Evolutionary conservation across 306 rosid genomes (phyloP), one percentile per base, ranked within the genome.

Genomic region (Alnus rubra): DNA sequence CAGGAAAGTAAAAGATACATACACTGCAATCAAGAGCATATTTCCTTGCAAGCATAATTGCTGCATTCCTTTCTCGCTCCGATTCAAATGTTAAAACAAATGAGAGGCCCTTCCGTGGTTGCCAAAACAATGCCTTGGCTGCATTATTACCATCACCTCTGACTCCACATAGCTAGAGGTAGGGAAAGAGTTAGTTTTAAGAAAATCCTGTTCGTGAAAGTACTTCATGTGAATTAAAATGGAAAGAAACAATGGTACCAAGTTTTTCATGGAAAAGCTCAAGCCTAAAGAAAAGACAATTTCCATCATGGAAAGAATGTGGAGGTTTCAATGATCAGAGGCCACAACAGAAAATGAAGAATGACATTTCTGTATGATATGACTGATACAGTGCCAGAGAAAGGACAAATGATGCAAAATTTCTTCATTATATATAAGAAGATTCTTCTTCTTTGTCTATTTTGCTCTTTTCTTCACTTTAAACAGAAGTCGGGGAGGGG

Each of bases 11-110:
- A 78, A 80, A 67, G 63, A 71, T 18, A 83, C 95, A 55, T 86
- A 92, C 98, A 80, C 91, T 92, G 93, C 97, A 92, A 86, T 95
- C 98, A 59, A 80, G 83, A 67, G 98, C 97, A 68, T 88, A 88
- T 85, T 95, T 95, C 85, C 98, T 80, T 72, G 98, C 97, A 51
- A 95, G 75, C 85, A 86, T 81, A 69, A 95, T 82, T 9, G 98
- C 98, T 39, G 85, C 92, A 81, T 95, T 95, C 76, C 98, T 87
- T 2, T 95, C 98, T 82, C 90, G 87, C 84, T 95, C 98, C 0
- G 96, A 87, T 80, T 92, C 97, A 73, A 92, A 95, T 45, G 89
- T 90, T 80, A 95, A 84, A 47, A 91, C 90, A 64, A 84, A 92
- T 2, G 97, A 92, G 47, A 91, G 89, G 62, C 98, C 97, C 85